phyloP scores from a whole-genome alignment of 441 rosid species.

The Populus hybrid region DNA sequence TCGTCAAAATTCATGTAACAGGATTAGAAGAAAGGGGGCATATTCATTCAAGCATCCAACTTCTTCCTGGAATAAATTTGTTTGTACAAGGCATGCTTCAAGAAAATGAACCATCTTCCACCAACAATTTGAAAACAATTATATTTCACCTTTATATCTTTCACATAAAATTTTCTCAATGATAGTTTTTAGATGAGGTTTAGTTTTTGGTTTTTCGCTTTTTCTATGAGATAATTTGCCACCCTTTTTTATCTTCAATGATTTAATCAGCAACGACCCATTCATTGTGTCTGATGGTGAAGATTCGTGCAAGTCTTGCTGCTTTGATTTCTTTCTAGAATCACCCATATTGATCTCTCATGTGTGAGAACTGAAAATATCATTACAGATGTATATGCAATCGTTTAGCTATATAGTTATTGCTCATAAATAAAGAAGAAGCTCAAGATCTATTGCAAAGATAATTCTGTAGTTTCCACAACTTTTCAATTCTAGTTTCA shows the following conservation, averaged over 20 bases:
- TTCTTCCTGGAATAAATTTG: neutral
- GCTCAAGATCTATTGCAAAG: neutral
- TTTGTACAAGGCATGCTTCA: neutral
- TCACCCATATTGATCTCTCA: conserved; percentile 36
- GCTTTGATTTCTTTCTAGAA: conserved; percentile 27
- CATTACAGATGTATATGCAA: neutral
- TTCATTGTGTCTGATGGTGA: conserved; percentile 40
- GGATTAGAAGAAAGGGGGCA: neutral
- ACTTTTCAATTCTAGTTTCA: neutral
- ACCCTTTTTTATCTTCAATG: conserved; percentile 43
- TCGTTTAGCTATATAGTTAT: neutral
- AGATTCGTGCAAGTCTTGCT: conserved; percentile 35
- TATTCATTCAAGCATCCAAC: neutral
- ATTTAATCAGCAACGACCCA: conserved; percentile 58
- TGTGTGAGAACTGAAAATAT: conserved; percentile 15
- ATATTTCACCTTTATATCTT: neutral
- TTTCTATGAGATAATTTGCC: conserved; percentile 30
- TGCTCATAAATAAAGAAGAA: neutral
- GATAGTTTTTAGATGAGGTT: conserved; percentile 32
- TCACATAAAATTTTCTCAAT: neutral
- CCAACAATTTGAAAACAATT: neutral
- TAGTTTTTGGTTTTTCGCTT: conserved; percentile 25
- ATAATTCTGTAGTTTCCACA: neutral
- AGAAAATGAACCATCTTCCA: neutral
- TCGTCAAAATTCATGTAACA: neutral